Evolutionary conservation across 805 yeast species (phyloP).

Genomic region (Metschnikowia peoriensis): DNA sequence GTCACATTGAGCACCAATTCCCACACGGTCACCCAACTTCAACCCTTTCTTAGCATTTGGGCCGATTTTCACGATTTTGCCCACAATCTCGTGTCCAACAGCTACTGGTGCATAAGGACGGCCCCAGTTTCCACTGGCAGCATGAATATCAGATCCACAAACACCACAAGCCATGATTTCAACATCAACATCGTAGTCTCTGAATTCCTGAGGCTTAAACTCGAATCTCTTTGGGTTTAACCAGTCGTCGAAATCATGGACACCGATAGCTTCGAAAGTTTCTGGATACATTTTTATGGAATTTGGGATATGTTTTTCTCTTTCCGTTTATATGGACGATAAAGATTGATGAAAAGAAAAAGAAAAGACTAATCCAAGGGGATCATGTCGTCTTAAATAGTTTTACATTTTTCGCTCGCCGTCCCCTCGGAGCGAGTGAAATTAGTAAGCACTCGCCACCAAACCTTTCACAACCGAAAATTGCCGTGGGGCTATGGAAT

Average conservation of each 20-base stretch:
- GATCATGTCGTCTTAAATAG: too few relatives aligned
- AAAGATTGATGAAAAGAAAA: too few relatives aligned
- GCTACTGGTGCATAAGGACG: slow-evolving; percentile 21
- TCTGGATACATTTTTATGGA: slow-evolving; percentile 18
- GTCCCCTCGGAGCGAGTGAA: too few relatives aligned
- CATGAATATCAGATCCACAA: slow-evolving; percentile 63
- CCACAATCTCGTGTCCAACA: slow-evolving; percentile 30
- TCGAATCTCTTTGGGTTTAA: slow-evolving; percentile 19
- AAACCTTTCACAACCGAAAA: too few relatives aligned
- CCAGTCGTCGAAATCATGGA: slow-evolving; percentile 20
- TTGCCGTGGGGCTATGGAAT: too few relatives aligned
- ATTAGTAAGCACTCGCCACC: too few relatives aligned
- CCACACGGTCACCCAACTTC: slow-evolving; percentile 73
- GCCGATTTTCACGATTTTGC: slow-evolving; percentile 19
- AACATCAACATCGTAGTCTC: slow-evolving; percentile 19
- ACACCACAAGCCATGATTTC: slow-evolving; percentile 25
- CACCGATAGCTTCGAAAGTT: slow-evolving; percentile 19
- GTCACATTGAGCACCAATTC: slow-evolving; percentile 67
- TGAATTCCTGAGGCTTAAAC: slow-evolving; percentile 17
- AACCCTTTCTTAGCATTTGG: slow-evolving; percentile 23
- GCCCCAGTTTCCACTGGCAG: slow-evolving; percentile 53
- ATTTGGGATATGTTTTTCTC: too few relatives aligned
- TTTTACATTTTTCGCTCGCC: too few relatives aligned
- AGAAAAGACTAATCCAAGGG: too few relatives aligned
- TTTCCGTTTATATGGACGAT: too few relatives aligned